phyloP scores from a whole-genome alignment of 306 rosid species.

The Cyamopsis tetragonoloba region DNA sequence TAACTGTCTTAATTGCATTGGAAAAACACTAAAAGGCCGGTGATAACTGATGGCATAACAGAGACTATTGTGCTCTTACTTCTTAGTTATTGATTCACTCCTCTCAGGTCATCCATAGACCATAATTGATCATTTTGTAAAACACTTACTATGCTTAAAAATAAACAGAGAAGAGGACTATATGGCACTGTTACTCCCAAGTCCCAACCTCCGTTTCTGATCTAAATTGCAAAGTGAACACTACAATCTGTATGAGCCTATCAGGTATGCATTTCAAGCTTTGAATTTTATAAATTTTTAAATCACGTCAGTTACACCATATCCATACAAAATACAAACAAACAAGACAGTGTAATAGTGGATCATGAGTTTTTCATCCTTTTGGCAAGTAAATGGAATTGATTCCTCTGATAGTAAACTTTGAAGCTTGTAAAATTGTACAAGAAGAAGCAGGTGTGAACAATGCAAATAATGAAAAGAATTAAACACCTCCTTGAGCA shows the following conservation, averaged over 20 bases:
- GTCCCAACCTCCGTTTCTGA: neutral
- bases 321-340: neutral
- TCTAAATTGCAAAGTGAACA: neutral
- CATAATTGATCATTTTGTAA: neutral
- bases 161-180: neutral
- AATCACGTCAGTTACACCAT: neutral
- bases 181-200: neutral
- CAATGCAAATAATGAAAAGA: neutral
- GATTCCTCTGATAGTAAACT: neutral
- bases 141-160: neutral
- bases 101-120: neutral
- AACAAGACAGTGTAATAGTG: neutral
- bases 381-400: conserved; percentile 2
- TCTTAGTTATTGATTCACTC: neutral
- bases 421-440: neutral
- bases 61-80: neutral
- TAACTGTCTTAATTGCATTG: neutral
- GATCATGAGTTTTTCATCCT: neutral
- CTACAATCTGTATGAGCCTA: neutral
- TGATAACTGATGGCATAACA: neutral
- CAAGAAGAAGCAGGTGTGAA: neutral
- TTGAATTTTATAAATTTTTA: neutral
- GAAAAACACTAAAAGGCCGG: neutral
- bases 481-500: neutral
- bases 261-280: conserved; percentile 7